Evolutionary conservation across 148 eudicot genomes (phyloP), one percentile per base, ranked within the genome.

Genomic region (Polygonum maritimum): DNA sequence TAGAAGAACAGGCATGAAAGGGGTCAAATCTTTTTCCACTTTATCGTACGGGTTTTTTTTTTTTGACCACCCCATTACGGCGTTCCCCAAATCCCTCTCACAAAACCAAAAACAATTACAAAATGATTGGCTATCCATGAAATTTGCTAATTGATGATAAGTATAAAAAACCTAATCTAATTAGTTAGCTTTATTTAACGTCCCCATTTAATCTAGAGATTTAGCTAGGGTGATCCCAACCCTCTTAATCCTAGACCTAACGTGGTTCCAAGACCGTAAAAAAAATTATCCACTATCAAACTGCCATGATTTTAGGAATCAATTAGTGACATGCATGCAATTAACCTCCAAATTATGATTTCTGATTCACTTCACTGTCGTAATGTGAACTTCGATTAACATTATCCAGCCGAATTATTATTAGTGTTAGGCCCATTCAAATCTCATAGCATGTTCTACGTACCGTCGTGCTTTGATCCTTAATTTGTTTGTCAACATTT

Each of bases 201-300:
- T 31, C 5, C 5, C 8, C 10, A 63, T 3, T 11, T 63, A 63
- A 63, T 33, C 40, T 63, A 63, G 15, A 63, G 11, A 63, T 12
- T 63, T 63, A 26, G 31, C 31, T 26, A 63, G 70, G 70, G 70
- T 63, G 70, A 63, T 63, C 70, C 70, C 70, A 10, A 33, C 8
- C 33, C 70, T 63, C 70, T 13, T 63, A 31, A 63, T 63, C 40
- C 40, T 63, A 63, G 70, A 63, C 70, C 40, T 63, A 63, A 63
- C 70, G 35, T 63, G 70, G n/a, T 33, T 31, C 14, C 65, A 58
- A 58, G 1, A 35, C n/a, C 13, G 70, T 63, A 63, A 63, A 60
- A 58, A 58, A 55, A 55, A 21, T 51, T 60, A 16, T 26, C 15
- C 3, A 49, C 54, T 49, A 18, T 49, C 54, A 49, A 49, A 13